Percentiles rank a stretch among this genome's conserved stretches.
Evolutionary conservation across 2,329 filamentous ascomycete genomes (phyloP).

Genomic region (Ophiocordyceps unilateralis): DNA sequence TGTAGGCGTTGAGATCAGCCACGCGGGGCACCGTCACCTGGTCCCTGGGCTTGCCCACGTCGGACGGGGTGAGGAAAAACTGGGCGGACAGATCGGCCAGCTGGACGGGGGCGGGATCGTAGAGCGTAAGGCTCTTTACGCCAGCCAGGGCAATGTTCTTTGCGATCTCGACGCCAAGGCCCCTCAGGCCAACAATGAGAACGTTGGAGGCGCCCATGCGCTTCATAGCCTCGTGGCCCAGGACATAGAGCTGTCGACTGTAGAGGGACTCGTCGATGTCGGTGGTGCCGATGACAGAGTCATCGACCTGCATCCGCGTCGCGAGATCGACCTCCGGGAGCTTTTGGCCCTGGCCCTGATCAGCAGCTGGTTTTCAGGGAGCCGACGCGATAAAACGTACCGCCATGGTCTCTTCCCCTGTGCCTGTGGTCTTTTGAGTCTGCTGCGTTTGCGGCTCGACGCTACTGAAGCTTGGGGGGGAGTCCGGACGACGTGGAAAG

Average conservation of each 20-base stretch:
- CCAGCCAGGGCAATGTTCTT: constrained; percentile 97
- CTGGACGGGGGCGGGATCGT: constrained; percentile 70
- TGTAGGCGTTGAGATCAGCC: constrained; percentile 91
- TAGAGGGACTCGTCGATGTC: constrained; percentile 61
- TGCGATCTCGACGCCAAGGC: constrained; percentile 91
- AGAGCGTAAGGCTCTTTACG: constrained; percentile 90
- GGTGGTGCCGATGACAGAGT: constrained; percentile 33
- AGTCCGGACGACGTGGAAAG: background rate
- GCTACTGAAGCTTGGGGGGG: background rate
- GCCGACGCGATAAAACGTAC: constrained; percentile 18
- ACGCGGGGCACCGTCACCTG: constrained; percentile 75
- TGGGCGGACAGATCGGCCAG: constrained; percentile 89
- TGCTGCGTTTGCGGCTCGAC: background rate
- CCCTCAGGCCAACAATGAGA: constrained; percentile 79
- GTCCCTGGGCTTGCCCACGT: constrained; percentile 85
- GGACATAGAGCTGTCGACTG: constrained; percentile 56
- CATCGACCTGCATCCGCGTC: constrained; percentile 49
- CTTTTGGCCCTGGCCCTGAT: constrained; percentile 22
- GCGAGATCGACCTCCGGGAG: constrained; percentile 43
- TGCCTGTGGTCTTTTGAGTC: background rate
- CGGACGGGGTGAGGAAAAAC: constrained; percentile 80
- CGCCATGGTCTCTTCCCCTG: constrained; percentile 41
- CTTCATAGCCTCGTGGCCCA: constrained; percentile 81
- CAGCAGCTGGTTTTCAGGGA: background rate
- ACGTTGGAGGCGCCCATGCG: constrained; percentile 95